Conservation (phyloP, 768 basidiomycete genomes). For the Leccinum subgranulosum region DNA sequence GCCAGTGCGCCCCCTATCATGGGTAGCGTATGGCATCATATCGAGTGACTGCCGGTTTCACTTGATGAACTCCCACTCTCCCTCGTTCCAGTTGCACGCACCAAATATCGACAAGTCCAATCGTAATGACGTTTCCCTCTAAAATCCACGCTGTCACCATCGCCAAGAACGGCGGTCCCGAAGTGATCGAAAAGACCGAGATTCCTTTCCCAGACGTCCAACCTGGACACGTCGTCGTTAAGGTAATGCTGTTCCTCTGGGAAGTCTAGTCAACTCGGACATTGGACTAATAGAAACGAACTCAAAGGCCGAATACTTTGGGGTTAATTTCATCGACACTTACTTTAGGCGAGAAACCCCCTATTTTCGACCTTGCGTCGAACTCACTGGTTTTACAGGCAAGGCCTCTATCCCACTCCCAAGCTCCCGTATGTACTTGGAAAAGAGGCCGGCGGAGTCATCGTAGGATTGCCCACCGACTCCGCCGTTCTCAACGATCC, state of each 20-base stretch:
- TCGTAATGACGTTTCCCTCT: constrained; percentile 52
- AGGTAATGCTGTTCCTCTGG: constrained; percentile 19
- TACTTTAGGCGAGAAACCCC: constrained; percentile 60
- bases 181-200: constrained; percentile 66
- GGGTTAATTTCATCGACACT: constrained; percentile 86
- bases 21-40: not conserved
- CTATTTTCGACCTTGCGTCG: not conserved
- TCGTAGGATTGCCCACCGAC: constrained; percentile 74
- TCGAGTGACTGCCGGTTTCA: not conserved
- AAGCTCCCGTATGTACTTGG: constrained; percentile 69
- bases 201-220: constrained; percentile 66
- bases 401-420: constrained; percentile 61
- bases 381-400: constrained; percentile 33
- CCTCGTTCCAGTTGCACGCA: not conserved
- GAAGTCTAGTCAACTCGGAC: not conserved
- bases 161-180: constrained; percentile 67
- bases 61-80: not conserved
- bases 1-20: not conserved
- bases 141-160: constrained; percentile 73
- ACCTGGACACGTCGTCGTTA: constrained; percentile 54
- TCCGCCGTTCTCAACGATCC: constrained; percentile 53
- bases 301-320: constrained; percentile 63
- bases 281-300: not conserved
- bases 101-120: constrained; percentile 23
- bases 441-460: constrained; percentile 72